Base-by-base conservation (phyloP, 148 eudicot species). In the Chenopodium quinoa region DNA sequence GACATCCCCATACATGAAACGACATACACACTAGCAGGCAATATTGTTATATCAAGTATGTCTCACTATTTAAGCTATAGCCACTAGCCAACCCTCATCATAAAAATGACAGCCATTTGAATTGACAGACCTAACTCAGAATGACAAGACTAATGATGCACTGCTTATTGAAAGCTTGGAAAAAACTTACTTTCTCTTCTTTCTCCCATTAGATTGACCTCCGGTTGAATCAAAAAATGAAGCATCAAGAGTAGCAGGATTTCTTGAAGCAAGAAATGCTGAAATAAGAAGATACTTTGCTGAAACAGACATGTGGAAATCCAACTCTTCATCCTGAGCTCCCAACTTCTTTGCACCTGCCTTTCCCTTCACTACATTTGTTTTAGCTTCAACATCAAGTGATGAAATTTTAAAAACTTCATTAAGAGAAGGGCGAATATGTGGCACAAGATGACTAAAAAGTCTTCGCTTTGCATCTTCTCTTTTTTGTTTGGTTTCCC, bases 201-300 rank as follows among this genome's bases (percentile, higher is more conserved):
- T 90, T 85, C 88, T 95, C 40, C 92, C 88, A 84, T 84, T 90
- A 81, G 89, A 91, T 75, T 86, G 83, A 73, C 97, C 97, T 83
- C 99, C 99, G 20, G 95, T 93, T 73, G 99, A 90, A 87, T 95
- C 99, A 84, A 95, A 93, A 75, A 92, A 79, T 60, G 98, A 91
- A 23, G 97, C 98, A 88, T 95, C 99, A 82, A 92, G 98, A 72
- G 97, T 95, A 74, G 99, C 99, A 73, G 99, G 99, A 82, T 95
- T 95, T 88, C 97, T 91, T 56, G 99, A 93, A 77, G 99, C 99
- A 75, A 95, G 87, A 79, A 93, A 95, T 74, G 98, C 95, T 68
- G 97, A 95, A 81, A 95, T 88, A 32, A 95, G 95, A 81, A 95
- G 97, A 89, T 95, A 95, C 79, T 93, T 95, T 74, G 99, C 93